These are phyloP conservation scores for Xylaria acuta DNA, from an alignment of 495 filamentous ascomycete species.

Conservation along the genomic window DNA sequence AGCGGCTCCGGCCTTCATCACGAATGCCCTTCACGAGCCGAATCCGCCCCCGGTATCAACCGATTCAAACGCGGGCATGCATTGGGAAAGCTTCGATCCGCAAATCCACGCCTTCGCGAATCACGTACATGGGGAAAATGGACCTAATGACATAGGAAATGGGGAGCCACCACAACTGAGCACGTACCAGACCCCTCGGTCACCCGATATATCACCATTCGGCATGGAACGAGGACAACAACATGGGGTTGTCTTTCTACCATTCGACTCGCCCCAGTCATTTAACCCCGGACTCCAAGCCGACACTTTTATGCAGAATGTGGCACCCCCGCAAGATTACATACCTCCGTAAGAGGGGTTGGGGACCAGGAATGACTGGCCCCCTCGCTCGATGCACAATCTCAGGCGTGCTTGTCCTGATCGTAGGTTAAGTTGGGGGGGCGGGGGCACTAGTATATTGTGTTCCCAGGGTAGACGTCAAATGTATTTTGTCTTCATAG, in stretches of 20 bases:
- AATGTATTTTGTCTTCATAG: background rate
- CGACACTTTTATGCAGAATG: conserved; percentile 21
- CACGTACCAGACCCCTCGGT: conserved; percentile 19
- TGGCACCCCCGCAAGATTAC: conserved; percentile 19
- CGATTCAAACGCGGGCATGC: conserved; percentile 11
- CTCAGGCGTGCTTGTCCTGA: background rate
- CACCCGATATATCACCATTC: conserved; percentile 11
- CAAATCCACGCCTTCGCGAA: conserved; percentile 23
- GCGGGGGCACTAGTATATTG: conserved; percentile 2
- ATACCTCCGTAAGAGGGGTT: conserved; percentile 24
- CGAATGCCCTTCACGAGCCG: conserved; percentile 14
- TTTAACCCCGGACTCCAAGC: conserved; percentile 16
- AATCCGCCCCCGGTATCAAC: background rate
- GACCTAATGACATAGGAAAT: background rate
- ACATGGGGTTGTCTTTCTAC: conserved; percentile 19
- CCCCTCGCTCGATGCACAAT: background rate
- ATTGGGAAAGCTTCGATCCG: conserved; percentile 26
- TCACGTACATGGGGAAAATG: conserved; percentile 16
- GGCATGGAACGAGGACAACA: conserved; percentile 16
- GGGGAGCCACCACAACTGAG: conserved; percentile 6
- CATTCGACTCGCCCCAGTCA: conserved; percentile 15
- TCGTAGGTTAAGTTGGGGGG: background rate
- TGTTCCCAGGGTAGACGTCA: background rate
- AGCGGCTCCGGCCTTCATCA: conserved; percentile 15
- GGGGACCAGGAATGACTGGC: background rate